Evolutionary conservation across 805 yeast genomes (phyloP).

Genomic region (Brettanomyces naardenensis): DNA sequence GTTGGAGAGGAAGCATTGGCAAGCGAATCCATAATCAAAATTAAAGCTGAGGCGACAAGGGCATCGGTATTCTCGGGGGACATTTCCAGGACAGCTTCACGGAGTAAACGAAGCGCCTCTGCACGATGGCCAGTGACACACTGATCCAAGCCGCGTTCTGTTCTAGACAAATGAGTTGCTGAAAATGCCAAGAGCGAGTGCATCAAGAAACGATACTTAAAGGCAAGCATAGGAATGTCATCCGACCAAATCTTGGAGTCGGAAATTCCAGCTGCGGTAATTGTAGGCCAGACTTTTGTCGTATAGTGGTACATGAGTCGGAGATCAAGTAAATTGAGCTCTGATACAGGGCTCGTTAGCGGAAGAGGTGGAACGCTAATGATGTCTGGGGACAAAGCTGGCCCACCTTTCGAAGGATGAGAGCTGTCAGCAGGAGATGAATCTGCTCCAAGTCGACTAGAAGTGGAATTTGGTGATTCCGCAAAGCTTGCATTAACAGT

Average conservation of each 20-base stretch:
- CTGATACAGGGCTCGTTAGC: conserved; percentile 11
- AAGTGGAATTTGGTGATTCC: background rate
- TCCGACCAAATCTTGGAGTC: conserved; percentile 80
- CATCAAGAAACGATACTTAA: conserved; percentile 84
- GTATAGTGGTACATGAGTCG: conserved; percentile 84
- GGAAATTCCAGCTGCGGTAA: conserved; percentile 85
- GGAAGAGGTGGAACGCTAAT: conserved; percentile 23
- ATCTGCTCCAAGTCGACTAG: background rate
- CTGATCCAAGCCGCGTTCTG: conserved; percentile 67
- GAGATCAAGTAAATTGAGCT: conserved; percentile 65
- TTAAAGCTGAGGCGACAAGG: conserved; percentile 82
- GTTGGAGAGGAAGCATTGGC: conserved; percentile 77
- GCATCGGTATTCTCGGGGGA: conserved; percentile 87
- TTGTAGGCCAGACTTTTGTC: conserved; percentile 75
- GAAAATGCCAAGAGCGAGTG: conserved; percentile 86
- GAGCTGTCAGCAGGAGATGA: background rate
- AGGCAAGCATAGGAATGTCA: conserved; percentile 84
- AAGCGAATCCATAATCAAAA: conserved; percentile 84
- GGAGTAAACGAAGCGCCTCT: conserved; percentile 69
- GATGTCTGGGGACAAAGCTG: conserved; percentile 24
- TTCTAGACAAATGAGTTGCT: conserved; percentile 82
- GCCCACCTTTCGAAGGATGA: conserved; percentile 6
- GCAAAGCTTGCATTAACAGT: background rate
- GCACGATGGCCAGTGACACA: conserved; percentile 82
- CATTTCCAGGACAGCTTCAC: conserved; percentile 83